These are phyloP conservation scores for Aspergillus ellipticus DNA, from an alignment of 495 filamentous ascomycete genomes.

Conservation along the genomic window DNA sequence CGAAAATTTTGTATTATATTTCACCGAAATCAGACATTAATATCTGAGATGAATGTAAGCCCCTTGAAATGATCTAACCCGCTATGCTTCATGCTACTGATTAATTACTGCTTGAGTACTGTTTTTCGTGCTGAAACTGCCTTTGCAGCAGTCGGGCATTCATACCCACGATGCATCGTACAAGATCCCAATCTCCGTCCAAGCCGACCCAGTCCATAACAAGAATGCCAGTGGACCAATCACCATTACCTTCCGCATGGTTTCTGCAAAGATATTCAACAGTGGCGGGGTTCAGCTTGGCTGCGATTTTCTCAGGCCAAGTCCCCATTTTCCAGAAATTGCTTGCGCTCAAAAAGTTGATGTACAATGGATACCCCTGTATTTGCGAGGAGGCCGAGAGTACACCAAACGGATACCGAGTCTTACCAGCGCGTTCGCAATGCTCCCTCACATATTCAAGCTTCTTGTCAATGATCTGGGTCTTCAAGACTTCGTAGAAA, in stretches of 20 bases:
- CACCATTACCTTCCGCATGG: slow-evolving; percentile 52
- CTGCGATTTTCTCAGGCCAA: slow-evolving; percentile 94
- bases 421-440: slow-evolving; percentile 62
- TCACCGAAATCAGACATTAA: too few relatives aligned
- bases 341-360: slow-evolving; percentile 87
- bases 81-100: not conserved
- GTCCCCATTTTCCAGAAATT: slow-evolving; percentile 90
- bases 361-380: slow-evolving; percentile 62
- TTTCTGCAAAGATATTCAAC: slow-evolving; percentile 71
- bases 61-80: too few relatives aligned
- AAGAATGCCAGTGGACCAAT: slow-evolving; percentile 85
- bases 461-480: slow-evolving; percentile 74
- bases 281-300: slow-evolving; percentile 85
- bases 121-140: slow-evolving; percentile 16
- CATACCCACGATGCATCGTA: slow-evolving; percentile 86
- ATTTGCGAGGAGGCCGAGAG: slow-evolving; percentile 29
- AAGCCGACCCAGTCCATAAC: slow-evolving; percentile 92
- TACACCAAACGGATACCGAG: slow-evolving; percentile 41
- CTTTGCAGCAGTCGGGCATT: slow-evolving; percentile 69
- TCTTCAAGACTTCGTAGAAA: slow-evolving; percentile 84
- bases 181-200: slow-evolving; percentile 89
- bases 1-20: too few relatives aligned
- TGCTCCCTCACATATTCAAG: slow-evolving; percentile 68
- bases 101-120: slow-evolving; percentile 11
- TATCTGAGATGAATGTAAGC: too few relatives aligned